A percentile compares a stretch with the other conserved stretches of the same genome.
Evolutionary conservation across 495 filamentous ascomycete species (phyloP).

Genomic region (Talaromyces ruber): DNA sequence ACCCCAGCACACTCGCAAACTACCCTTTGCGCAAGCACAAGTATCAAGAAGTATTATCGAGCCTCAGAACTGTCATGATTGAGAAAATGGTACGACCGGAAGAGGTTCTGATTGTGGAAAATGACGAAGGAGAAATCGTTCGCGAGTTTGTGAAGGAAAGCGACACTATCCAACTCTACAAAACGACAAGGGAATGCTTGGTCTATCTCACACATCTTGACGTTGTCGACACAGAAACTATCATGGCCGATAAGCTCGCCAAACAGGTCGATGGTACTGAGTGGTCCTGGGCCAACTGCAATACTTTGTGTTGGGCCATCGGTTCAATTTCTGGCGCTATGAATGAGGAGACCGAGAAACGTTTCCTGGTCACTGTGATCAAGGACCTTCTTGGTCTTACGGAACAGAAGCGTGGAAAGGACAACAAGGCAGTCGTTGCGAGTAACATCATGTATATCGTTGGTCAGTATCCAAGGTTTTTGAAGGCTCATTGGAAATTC

Average conservation of each 20-base stretch:
- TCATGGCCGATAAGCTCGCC: conserved; percentile 97
- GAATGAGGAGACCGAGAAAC: conserved; percentile 98
- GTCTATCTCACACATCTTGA: conserved; percentile 98
- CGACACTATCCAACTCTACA: conserved; percentile 98
- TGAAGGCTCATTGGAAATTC: conserved; percentile 99
- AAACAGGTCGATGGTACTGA: conserved; percentile 90
- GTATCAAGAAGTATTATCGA: conserved; percentile 87
- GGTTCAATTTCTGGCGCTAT: conserved; percentile 97
- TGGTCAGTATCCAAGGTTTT: conserved; percentile 93
- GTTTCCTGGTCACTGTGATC: conserved; percentile 96
- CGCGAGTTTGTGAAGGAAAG: conserved; percentile 98
- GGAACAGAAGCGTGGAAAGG: conserved; percentile 98
- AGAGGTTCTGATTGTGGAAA: conserved; percentile 98
- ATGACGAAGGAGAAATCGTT: conserved; percentile 98
- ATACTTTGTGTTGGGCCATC: conserved; percentile 98
- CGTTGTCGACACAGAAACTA: conserved; percentile 92
- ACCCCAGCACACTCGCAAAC: conserved; percentile 71
- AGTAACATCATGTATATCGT: conserved; percentile 99
- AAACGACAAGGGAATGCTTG: conserved; percentile 93
- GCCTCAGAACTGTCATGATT: conserved; percentile 95
- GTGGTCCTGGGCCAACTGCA: conserved; percentile 99
- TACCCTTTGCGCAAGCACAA: conserved; percentile 96
- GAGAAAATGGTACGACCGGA: conserved; percentile 99
- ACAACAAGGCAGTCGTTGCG: conserved; percentile 98
- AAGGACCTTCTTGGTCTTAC: conserved; percentile 97